A percentile compares a stretch with the other conserved stretches of the same genome.
phyloP scores from a whole-genome alignment of 2,329 filamentous ascomycete genomes.

The Immersiporthe knoxdaviesiana region DNA sequence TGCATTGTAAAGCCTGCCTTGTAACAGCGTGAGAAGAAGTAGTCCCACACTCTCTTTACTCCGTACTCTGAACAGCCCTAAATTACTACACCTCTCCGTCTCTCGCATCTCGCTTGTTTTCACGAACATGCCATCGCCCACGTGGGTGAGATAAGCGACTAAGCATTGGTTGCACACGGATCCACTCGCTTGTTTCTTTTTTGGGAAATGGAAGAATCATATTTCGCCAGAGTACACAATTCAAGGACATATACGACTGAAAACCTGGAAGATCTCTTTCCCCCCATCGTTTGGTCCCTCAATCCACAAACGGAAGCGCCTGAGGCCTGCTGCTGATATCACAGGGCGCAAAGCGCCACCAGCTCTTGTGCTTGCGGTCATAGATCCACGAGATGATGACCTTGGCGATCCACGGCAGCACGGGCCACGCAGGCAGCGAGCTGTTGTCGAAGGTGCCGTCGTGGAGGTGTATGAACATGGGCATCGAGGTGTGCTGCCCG shows the following conservation, averaged over 20 bases:
- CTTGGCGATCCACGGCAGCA: conserved; percentile 35
- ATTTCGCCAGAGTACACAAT: no score
- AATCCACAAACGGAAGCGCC: conserved; percentile 35
- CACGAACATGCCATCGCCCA: neutral
- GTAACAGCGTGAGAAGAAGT: no score
- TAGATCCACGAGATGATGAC: conserved; percentile 39
- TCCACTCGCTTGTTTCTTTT: neutral
- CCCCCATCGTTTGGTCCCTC: no score
- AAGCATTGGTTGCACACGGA: neutral
- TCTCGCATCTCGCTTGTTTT: neutral
- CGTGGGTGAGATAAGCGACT: neutral
- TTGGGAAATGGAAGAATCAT: neutral
- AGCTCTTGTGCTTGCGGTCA: conserved; percentile 40
- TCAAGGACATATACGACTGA: no score
- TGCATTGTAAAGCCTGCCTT: no score
- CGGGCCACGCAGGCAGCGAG: conserved; percentile 33
- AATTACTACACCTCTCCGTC: neutral
- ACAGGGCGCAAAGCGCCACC: conserved; percentile 43
- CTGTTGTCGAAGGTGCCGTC: conserved; percentile 36
- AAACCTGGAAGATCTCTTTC: no score
- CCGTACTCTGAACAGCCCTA: neutral
- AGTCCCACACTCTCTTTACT: no score
- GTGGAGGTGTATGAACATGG: conserved; percentile 30
- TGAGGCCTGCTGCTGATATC: conserved; percentile 37
- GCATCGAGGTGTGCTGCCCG: conserved; percentile 6